phyloP scores from a whole-genome alignment of 331 rosid species.

The Quercus tomentella region DNA sequence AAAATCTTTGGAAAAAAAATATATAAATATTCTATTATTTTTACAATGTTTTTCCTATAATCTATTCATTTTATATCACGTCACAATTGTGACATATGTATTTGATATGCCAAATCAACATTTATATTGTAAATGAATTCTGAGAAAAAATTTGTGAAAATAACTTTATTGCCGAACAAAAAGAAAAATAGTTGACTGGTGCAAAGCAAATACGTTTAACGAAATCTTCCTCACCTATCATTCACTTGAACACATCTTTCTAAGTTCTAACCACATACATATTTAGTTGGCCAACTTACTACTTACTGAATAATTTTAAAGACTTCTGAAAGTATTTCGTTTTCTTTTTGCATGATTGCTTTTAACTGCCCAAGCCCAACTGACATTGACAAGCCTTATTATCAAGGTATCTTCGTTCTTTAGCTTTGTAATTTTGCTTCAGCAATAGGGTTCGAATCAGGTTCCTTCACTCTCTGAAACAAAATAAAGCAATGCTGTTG shows the following conservation, averaged over 20 bases:
- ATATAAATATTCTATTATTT: too few species aligned
- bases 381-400: neutral
- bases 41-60: too few species aligned
- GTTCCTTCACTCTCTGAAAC: constrained; percentile 13
- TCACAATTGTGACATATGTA: too few species aligned
- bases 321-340: neutral
- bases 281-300: too few species aligned
- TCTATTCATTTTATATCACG: too few species aligned
- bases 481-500: neutral
- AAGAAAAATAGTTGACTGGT: too few species aligned
- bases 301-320: neutral
- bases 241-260: neutral
- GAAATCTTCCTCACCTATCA: neutral
- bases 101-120: too few species aligned
- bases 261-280: too few species aligned
- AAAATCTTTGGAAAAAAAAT: too few species aligned
- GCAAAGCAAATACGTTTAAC: neutral
- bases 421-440: constrained; percentile 1
- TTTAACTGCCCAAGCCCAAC: neutral
- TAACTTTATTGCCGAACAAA: too few species aligned
- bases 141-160: too few species aligned
- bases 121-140: too few species aligned
- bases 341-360: neutral
- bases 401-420: constrained; percentile 10
- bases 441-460: neutral